Base-by-base conservation (phyloP, 2,329 filamentous ascomycete species). In the Neofusicoccum sp. region DNA sequence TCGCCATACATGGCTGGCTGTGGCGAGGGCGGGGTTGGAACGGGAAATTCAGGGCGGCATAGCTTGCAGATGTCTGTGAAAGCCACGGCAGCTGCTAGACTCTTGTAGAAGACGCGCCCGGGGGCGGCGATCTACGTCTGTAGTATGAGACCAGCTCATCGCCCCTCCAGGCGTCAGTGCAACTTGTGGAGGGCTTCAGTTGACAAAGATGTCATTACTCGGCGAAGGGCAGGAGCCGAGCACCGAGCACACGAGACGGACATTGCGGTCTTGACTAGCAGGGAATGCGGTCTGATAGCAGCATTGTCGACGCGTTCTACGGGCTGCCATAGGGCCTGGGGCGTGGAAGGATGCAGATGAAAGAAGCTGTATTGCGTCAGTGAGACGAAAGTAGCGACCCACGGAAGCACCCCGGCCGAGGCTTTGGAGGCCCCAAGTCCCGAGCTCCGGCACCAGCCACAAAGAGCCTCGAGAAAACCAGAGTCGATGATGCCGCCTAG, bases 401-500 rank as follows among this genome's bases (percentile, higher is more conserved):
- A 22, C 22, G 22, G 22, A 22, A 22, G 22, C 22, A 22, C 22
- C 14, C 29, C 36, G n/a, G 39, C 45, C 54, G 54, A 41, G 11
- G 54, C 31, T 36, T 58, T 43, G 7, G 6, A 12, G 36, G 54
- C 54, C 54, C 31, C 54, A 14, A n/a, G 6, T 8, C n/a, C 54
- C 54, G 54, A 37, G 41, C 54, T 12, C 54, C 54, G 54, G 12
- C 4, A 3, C 28, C 29, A 6, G n/a, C 52, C 52, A 56, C 50
- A 22, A 41, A 12, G 34, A 8, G 16, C 16, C n/a, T 16, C 14
- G 28, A 7, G 14, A 22, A 29, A 34, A 6, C n/a, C 8, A 6
- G 22, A 29, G 31, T 58, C 54, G 29, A 58, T 58, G 54, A 58
- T 58, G 41, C 29, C 11, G 54, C 54, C 54, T 41, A 58, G 54